phyloP scores from a whole-genome alignment of 305 asterid genomes.

The Rubia peregrina region DNA sequence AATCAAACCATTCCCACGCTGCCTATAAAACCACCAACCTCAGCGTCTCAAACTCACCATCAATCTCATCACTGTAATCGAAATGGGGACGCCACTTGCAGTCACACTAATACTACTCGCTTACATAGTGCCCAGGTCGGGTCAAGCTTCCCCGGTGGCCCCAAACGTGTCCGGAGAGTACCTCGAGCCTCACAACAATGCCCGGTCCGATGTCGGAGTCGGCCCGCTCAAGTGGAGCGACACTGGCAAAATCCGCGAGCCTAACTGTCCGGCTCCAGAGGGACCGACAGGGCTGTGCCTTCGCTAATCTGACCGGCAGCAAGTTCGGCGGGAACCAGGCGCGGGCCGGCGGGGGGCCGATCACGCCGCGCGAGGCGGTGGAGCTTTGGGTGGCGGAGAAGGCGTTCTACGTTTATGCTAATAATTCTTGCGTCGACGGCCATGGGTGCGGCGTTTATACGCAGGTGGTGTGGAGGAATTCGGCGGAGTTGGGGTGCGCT shows the following conservation, averaged over 20 bases:
- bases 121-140: constrained; percentile 13
- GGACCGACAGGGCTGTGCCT: constrained; percentile 58
- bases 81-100: not conserved
- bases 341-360: constrained; percentile 43
- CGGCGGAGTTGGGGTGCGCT: constrained; percentile 68
- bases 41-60: not conserved
- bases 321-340: constrained; percentile 74
- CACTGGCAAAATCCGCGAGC: constrained; percentile 62
- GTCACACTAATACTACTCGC: not conserved
- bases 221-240: constrained; percentile 66
- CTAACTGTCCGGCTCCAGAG: constrained; percentile 52
- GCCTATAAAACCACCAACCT: constrained; percentile 9
- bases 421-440: constrained; percentile 50
- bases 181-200: constrained; percentile 60
- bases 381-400: constrained; percentile 74
- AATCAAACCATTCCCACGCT: not conserved
- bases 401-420: constrained; percentile 49
- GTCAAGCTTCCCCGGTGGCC: constrained; percentile 15
- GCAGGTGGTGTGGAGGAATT: constrained; percentile 80
- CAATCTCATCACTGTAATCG: not conserved
- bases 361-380: constrained; percentile 52
- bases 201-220: constrained; percentile 71
- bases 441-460: constrained; percentile 77
- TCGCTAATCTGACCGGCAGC: constrained; percentile 48
- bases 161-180: constrained; percentile 32